A percentile compares a stretch with the other conserved stretches of the same genome.
Conservation (phyloP, 106 monocot genomes). For the Gastrodia elata region DNA sequence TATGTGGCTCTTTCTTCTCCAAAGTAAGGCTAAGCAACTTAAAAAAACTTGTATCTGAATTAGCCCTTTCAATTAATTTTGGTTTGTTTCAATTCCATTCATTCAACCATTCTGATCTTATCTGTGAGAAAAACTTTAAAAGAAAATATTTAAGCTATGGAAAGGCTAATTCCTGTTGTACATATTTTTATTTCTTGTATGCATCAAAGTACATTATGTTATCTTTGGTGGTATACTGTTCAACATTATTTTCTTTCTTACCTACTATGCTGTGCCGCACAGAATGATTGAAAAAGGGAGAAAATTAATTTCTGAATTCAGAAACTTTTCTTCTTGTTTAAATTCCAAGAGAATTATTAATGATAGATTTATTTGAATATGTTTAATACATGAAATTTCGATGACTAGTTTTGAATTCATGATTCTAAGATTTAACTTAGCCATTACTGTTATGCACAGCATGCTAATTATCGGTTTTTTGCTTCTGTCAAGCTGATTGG, state of each 20-base stretch:
- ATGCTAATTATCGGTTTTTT: background rate
- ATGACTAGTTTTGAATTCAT: background rate
- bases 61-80: too few species aligned
- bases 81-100: background rate
- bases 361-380: background rate
- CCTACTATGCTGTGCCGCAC: background rate
- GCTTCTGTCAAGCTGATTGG: background rate
- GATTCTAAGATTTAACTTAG: background rate
- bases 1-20: conserved; percentile 64
- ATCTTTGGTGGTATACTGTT: too few species aligned
- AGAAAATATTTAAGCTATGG: background rate
- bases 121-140: background rate
- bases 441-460: background rate
- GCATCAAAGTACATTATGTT: background rate
- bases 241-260: too few species aligned
- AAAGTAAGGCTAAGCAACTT: conserved; percentile 23
- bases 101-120: background rate
- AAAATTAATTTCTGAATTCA: background rate
- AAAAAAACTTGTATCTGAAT: background rate
- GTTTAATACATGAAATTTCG: background rate
- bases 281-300: background rate
- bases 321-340: background rate
- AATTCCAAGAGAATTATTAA: background rate
- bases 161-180: background rate
- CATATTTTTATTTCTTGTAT: background rate